Base-by-base conservation (phyloP, 202 grass and related monocot species). In the Panicum virgatum region DNA sequence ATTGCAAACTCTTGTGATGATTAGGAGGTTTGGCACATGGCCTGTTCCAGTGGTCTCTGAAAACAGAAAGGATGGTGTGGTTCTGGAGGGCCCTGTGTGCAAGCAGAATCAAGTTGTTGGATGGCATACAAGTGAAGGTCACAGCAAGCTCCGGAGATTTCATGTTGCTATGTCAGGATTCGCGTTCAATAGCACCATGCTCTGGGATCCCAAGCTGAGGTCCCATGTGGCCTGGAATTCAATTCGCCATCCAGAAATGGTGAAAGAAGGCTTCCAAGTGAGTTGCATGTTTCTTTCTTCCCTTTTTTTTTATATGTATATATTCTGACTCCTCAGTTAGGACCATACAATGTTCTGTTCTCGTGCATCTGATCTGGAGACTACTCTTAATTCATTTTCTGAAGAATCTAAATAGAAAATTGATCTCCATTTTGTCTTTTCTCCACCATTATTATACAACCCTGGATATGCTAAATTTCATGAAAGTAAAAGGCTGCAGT, bases 101-200 rank as follows among this genome's bases (percentile, higher is more conserved):
- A 92, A 90, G 73, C 76, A 94, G 66, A 86, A 61, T 75, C 76
- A 93, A 75, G 91, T 99, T 62, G 87, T 99, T 29, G 96, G 96
- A 63, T 99, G 96, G 96, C 91, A 99, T 52, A 90, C 93, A 62
- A 89, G 83, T 53, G 87, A 90, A 25, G 90, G 89, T 81, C 83
- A 47, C 74, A 99, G 83, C 89, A 96, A 87, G 62, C 85, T 90
- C 51, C 88, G 82, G 22, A 99, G 92, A 87, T 99, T 99, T 90
- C 96, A 99, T 93, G 85, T 99, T 71, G 80, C 92, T 30, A 92
- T 96, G 89, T 93, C 92, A 3, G 96, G 96, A 71, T 99, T 98
- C 57, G 96, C 96, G 32, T 99, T 99, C 91, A 99, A 99, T 34
- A 96, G 92, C 77, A 96, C 93, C 54, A 96, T 99, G 83, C 86